These are phyloP conservation scores for Suillus plorans DNA, from an alignment of 768 basidiomycete genomes.

Conservation along the genomic window DNA sequence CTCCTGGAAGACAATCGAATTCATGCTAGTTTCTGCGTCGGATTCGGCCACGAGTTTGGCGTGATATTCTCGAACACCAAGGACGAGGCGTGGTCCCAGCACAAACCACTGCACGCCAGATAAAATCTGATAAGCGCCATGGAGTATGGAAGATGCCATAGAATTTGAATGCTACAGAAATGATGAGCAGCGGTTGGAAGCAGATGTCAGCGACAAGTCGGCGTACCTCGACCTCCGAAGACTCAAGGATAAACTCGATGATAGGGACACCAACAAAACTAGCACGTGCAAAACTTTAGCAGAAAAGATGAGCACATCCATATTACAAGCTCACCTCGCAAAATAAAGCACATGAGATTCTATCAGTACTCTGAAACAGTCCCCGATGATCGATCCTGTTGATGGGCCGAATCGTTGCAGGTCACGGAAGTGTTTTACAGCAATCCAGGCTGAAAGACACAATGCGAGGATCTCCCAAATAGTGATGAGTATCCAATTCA, in stretches of 20 bases:
- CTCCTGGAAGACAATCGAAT: too few species aligned
- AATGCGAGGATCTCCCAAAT: not conserved
- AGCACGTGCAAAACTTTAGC: not conserved
- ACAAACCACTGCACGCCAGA: too few species aligned
- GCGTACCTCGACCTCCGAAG: too few species aligned
- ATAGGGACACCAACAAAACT: not conserved
- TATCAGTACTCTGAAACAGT: not conserved
- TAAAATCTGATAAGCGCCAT: too few species aligned
- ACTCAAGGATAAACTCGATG: not conserved
- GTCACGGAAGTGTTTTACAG: not conserved
- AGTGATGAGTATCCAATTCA: not conserved
- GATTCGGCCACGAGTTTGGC: too few species aligned
- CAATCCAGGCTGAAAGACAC: not conserved
- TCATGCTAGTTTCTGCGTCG: too few species aligned
- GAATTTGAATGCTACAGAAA: too few species aligned
- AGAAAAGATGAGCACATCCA: not conserved
- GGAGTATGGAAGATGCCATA: too few species aligned
- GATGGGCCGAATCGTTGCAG: not conserved
- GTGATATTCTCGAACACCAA: too few species aligned
- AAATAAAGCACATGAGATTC: not conserved
- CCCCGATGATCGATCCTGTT: not conserved
- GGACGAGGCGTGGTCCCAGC: too few species aligned
- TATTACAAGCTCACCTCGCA: not conserved
- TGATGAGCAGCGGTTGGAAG: too few species aligned
- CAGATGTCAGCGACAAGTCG: too few species aligned